Evolutionary conservation across 2,329 filamentous ascomycete species (phyloP).

Genomic region (Penicillium sclerotigenum): DNA sequence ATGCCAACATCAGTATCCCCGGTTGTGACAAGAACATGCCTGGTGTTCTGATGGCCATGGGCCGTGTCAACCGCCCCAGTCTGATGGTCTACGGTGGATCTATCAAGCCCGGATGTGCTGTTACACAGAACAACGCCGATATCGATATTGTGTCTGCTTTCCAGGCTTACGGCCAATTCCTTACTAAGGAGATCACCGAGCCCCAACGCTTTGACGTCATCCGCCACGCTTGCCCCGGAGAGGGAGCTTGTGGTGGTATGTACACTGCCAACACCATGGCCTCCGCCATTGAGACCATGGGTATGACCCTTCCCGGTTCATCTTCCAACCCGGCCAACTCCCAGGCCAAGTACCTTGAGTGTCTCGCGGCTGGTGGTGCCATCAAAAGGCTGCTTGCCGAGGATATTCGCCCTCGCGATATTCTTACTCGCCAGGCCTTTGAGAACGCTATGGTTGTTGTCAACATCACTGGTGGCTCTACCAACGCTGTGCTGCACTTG

Average conservation of each 20-base stretch:
- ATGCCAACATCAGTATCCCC: conserved; percentile 92
- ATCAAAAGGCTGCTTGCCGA: conserved; percentile 72
- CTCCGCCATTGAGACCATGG: conserved; percentile 68
- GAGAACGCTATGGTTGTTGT: conserved; percentile 83
- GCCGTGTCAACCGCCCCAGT: conserved; percentile 85
- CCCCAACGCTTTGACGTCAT: conserved; percentile 93
- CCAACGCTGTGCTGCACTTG: conserved; percentile 79
- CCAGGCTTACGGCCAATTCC: conserved; percentile 94
- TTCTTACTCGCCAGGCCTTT: conserved; percentile 75
- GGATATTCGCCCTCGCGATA: conserved; percentile 73
- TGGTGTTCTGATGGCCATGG: conserved; percentile 88
- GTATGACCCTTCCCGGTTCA: conserved; percentile 77
- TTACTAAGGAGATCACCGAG: conserved; percentile 86
- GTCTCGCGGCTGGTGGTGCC: conserved; percentile 66
- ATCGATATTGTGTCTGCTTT: conserved; percentile 97
- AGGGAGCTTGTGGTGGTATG: conserved; percentile 84
- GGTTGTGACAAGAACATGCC: conserved; percentile 99
- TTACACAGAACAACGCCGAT: conserved; percentile 65
- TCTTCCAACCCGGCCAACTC: conserved; percentile 76
- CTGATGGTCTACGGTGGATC: conserved; percentile 98
- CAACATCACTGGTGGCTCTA: conserved; percentile 78
- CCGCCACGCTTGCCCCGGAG: conserved; percentile 80
- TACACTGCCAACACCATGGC: conserved; percentile 76
- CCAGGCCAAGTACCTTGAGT: conserved; percentile 68
- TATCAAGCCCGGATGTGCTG: conserved; percentile 85